A percentile compares a stretch with the other conserved stretches of the same genome.
Evolutionary conservation across 176 grass and related monocot genomes (phyloP).

Genomic region (Tillandsia fasciculata): DNA sequence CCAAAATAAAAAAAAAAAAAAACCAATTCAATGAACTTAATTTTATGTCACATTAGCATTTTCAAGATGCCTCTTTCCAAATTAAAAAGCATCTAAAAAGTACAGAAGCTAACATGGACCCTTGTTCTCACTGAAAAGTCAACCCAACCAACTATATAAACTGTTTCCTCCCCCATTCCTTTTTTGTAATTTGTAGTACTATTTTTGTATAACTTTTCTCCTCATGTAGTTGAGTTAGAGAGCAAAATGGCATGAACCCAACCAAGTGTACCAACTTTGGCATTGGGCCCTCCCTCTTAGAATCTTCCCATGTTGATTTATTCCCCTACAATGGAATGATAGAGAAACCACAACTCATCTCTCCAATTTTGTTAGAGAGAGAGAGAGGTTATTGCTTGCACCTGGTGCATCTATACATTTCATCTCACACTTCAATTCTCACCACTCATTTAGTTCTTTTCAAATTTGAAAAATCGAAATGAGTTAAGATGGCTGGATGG

Average conservation of each 20-base stretch:
- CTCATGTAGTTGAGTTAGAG: constrained; percentile 20
- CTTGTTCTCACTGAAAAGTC: constrained; percentile 51
- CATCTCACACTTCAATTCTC: too few relatives aligned
- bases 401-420: background rate
- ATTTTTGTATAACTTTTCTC: constrained; percentile 18
- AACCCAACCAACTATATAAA: constrained; percentile 57
- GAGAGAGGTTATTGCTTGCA: background rate
- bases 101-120: constrained; percentile 33
- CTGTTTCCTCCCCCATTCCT: constrained; percentile 33
- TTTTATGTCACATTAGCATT: constrained; percentile 15
- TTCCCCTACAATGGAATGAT: constrained; percentile 28
- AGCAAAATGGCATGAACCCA: constrained; percentile 39
- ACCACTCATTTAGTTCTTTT: too few relatives aligned
- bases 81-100: constrained; percentile 35
- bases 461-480: too few relatives aligned
- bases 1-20: too few relatives aligned
- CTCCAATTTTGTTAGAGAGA: constrained; percentile 3
- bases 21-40: constrained; percentile 2
- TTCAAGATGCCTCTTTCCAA: background rate
- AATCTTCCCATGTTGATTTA: constrained; percentile 58
- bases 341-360: constrained; percentile 22
- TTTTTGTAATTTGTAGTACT: constrained; percentile 11
- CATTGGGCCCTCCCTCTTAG: constrained; percentile 23
- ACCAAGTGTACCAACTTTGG: constrained; percentile 26
- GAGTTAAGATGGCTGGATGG: too few relatives aligned